Base-by-base conservation (phyloP, 306 rosid species). In the Cercis canadensis region DNA sequence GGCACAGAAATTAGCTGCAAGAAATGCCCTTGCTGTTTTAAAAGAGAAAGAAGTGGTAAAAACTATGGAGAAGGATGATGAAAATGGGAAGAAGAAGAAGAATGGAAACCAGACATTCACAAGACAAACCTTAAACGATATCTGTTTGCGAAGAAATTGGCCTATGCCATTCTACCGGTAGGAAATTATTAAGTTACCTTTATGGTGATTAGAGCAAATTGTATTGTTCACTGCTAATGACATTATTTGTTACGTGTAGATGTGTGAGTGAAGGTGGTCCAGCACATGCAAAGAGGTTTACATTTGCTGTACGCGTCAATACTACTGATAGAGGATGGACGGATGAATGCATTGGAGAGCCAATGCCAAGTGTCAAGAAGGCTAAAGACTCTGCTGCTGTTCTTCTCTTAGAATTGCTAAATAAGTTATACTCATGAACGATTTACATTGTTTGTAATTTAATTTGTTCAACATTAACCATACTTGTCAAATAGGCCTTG, bases 261-360 rank as follows among this genome's bases (percentile, higher is more conserved):
- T 94, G 99, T 60, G 97, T 91, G 80, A 89, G 78, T 51, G 99
- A 91, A 80, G 99, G 99, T 67, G 99, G 99, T 70, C 99, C 99
- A 45, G 97, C 99, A 52, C 99, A 94, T 86, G 99, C 99, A 36
- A 94, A 91, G 83, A 86, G 89, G 90, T 94, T 94, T 73, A 94
- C 99, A 5, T 94, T 85, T 79, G 86, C 96, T 0, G 97, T 94
- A n/a, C 89, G 91, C 0, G 99, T 94, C 40, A 94, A 94, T 82
- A 91, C 99, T 14, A 70, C 91, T 2, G 96, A 91, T 80, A 76
- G 75, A 74, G 99, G 97, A 65, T 86, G 95, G 96, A 94, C 96
- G 1, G 99, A 86, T 70, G 99, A 94, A 73, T 94, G 97, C 12
- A 72, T 94, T 7, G 99, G 99, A 65, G 99, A 94, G 83, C 96